Conservation (phyloP, 257 asterid genomes). For the Haberlea rhodopensis region DNA sequence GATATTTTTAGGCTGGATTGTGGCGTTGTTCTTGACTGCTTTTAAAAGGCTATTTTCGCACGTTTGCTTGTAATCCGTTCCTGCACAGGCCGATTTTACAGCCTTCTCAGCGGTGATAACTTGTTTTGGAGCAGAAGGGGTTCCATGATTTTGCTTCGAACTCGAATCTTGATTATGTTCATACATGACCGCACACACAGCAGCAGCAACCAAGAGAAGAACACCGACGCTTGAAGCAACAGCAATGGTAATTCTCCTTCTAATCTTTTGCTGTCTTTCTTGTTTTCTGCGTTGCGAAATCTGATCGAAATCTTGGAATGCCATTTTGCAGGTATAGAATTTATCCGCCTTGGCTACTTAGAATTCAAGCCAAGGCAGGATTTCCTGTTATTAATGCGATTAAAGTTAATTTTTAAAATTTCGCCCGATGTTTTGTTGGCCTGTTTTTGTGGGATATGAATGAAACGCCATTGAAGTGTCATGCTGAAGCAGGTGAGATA, state of each 20-base stretch:
- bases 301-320: slow-evolving; percentile 92
- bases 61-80: slow-evolving; percentile 58
- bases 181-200: slow-evolving; percentile 38
- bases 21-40: slow-evolving; percentile 36
- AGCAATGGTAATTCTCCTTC: slow-evolving; percentile 41
- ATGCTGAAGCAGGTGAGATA: slow-evolving; percentile 22
- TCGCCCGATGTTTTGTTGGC: background rate
- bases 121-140: background rate
- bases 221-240: slow-evolving; percentile 32
- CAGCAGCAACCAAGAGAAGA: slow-evolving; percentile 46
- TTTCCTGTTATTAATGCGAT: background rate
- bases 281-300: slow-evolving; percentile 64
- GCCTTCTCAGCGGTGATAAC: slow-evolving; percentile 33
- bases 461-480: slow-evolving; percentile 7
- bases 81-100: slow-evolving; percentile 46
- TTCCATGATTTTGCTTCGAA: background rate
- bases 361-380: slow-evolving; percentile 56
- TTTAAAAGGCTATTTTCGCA: slow-evolving; percentile 52
- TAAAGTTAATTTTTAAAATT: background rate
- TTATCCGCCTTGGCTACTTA: slow-evolving; percentile 55
- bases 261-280: slow-evolving; percentile 42
- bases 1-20: slow-evolving; percentile 39
- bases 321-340: slow-evolving; percentile 46
- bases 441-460: slow-evolving; percentile 12
- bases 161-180: slow-evolving; percentile 12